Evolutionary conservation across 2,329 filamentous ascomycete species (phyloP).

Genomic region (Chaetomium sp.): DNA sequence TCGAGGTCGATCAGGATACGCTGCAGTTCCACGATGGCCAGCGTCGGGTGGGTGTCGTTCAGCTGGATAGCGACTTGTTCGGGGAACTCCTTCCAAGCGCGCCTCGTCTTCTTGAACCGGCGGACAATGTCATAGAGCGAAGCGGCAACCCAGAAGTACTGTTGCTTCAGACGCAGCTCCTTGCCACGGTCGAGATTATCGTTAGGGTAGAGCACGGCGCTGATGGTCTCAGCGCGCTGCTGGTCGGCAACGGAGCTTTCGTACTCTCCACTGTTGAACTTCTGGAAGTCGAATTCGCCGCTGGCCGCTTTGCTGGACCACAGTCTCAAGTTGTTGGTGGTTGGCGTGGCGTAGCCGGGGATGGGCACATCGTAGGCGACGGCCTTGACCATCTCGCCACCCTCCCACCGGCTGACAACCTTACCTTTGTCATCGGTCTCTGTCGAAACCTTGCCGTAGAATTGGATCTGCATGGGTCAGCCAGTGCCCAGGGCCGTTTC

Average conservation of each 20-base stretch:
- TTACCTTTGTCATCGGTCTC: slow-evolving; percentile 75
- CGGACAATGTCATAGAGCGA: slow-evolving; percentile 95
- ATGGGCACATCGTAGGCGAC: slow-evolving; percentile 93
- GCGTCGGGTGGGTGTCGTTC: slow-evolving; percentile 95
- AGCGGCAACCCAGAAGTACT: slow-evolving; percentile 99
- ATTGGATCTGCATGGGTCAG: slow-evolving; percentile 68
- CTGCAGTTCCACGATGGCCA: slow-evolving; percentile 94
- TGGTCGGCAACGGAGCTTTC: slow-evolving; percentile 98
- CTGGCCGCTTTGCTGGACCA: slow-evolving; percentile 98
- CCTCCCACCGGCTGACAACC: slow-evolving; percentile 77
- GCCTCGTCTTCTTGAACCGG: slow-evolving; percentile 95
- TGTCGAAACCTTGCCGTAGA: slow-evolving; percentile 84
- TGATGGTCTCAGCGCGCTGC: slow-evolving; percentile 98
- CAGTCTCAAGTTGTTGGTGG: slow-evolving; percentile 93
- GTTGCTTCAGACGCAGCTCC: slow-evolving; percentile 95
- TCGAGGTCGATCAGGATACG: slow-evolving; percentile 89
- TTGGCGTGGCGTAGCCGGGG: slow-evolving; percentile 84
- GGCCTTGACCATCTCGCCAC: slow-evolving; percentile 87
- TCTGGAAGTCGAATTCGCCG: slow-evolving; percentile 98
- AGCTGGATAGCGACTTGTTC: slow-evolving; percentile 97
- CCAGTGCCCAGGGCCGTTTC: not conserved
- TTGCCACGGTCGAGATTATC: slow-evolving; percentile 96
- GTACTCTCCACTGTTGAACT: slow-evolving; percentile 98
- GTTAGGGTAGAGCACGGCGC: slow-evolving; percentile 94
- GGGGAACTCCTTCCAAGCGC: slow-evolving; percentile 87